Evolutionary conservation across 768 basidiomycete genomes (phyloP).

Genomic region (Chalciporus pseudorubinellus): DNA sequence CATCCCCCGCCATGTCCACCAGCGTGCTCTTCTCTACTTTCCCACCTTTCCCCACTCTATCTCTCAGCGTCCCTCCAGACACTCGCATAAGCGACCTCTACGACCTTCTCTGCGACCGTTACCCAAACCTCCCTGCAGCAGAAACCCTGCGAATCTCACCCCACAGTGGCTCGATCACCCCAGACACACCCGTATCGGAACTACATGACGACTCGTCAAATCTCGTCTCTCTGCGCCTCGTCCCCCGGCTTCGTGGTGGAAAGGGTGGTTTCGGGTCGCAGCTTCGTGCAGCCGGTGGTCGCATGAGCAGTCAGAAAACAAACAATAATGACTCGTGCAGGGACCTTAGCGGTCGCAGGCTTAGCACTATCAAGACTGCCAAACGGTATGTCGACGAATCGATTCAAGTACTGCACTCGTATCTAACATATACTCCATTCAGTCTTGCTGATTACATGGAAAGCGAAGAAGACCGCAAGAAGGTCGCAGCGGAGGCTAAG

Average conservation of each 20-base stretch:
- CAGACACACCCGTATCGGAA: constrained; percentile 35
- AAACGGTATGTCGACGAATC: constrained; percentile 63
- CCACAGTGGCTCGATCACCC: constrained; percentile 34
- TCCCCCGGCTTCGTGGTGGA: constrained; percentile 76
- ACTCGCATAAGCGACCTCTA: constrained; percentile 42
- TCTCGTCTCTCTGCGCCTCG: constrained; percentile 69
- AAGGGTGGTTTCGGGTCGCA: constrained; percentile 98
- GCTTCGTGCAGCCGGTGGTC: constrained; percentile 92
- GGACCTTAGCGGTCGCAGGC: constrained; percentile 83
- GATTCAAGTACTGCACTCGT: neutral
- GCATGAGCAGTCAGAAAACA: constrained; percentile 96
- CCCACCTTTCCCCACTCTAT: constrained; percentile 56
- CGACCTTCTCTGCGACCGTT: constrained; percentile 43
- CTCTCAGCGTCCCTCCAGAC: constrained; percentile 43
- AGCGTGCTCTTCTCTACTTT: constrained; percentile 60
- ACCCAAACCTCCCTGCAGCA: constrained; percentile 45
- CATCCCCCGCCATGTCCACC: constrained; percentile 39
- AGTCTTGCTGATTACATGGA: constrained; percentile 88
- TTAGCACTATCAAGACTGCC: constrained; percentile 95
- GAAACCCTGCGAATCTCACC: constrained; percentile 42
- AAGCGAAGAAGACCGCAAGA: constrained; percentile 75
- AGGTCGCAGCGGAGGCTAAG: constrained; percentile 73
- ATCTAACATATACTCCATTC: neutral
- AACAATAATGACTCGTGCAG: constrained; percentile 94
- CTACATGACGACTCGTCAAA: constrained; percentile 31